Evolutionary conservation across 441 rosid species (phyloP).

Genomic region (Gossypium trilobum): DNA sequence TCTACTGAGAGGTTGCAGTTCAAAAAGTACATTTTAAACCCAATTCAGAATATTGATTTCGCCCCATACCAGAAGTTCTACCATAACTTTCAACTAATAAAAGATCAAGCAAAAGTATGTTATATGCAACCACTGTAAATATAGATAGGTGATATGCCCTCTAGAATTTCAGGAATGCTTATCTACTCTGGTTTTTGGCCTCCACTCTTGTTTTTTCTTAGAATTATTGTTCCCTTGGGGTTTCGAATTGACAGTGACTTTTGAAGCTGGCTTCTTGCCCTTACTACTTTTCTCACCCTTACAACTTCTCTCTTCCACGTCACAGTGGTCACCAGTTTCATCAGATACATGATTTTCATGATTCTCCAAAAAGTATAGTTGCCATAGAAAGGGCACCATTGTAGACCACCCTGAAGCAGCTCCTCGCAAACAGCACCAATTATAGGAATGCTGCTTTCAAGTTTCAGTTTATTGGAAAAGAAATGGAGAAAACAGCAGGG

Average conservation of each 20-base stretch:
- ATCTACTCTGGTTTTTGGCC: not conserved
- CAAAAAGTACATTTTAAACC: not conserved
- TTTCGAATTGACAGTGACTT: not conserved
- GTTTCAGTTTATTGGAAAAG: conserved; percentile 10
- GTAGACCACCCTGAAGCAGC: conserved; percentile 19
- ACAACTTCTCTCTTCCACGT: not conserved
- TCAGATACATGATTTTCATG: not conserved
- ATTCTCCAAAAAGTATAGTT: conserved; percentile 3
- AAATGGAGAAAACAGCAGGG: not conserved
- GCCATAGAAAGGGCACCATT: conserved; percentile 14
- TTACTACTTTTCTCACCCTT: not conserved
- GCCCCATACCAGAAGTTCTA: not conserved
- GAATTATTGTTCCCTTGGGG: conserved; percentile 9
- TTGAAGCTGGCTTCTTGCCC: not conserved
- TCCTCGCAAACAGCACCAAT: conserved; percentile 5
- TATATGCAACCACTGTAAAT: not conserved
- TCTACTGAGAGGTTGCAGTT: not conserved
- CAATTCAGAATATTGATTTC: not conserved
- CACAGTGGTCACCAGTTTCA: not conserved
- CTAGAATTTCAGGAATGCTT: conserved; percentile 7
- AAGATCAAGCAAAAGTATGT: not conserved
- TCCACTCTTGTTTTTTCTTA: conserved; percentile 16
- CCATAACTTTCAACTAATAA: not conserved
- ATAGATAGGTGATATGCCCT: not conserved
- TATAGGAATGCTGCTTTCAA: not conserved